Base-by-base conservation (phyloP, 1,284 basidiomycete species). In the Sporisorium graminicola region DNA sequence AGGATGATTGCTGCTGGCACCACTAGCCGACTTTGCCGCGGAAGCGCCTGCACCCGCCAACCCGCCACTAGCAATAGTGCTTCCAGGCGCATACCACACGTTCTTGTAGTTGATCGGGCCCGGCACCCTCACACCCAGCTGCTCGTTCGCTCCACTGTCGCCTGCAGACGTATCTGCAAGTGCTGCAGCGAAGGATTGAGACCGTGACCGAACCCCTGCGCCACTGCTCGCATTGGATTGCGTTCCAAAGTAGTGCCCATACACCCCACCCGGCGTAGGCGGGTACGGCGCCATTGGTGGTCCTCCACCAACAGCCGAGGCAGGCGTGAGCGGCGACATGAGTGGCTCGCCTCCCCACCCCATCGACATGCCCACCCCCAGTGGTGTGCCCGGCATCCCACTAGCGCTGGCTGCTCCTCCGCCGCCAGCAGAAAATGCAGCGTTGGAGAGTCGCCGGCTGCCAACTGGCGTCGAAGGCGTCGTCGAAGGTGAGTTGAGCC, bases 51-150 rank as follows among this genome's bases (percentile, higher is more conserved):
- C 46, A 18, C 47, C 57, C 27, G 62, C 58, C 22, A 70, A 52
- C 0, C 75, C 65, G 18, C 73, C 74, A 44, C 77, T 75, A 33
- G 60, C 71, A 7, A 65, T 70, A 16, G 71, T 69, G 20, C 74
- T 67, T 22, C 68, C 62, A 1, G 79, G 69, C 14, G 79, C 63
- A 35, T 80, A 80, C 79, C 79, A 80, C 1, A 73, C 67, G 20
- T 74, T 67, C 47, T 80, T 80, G 66, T 80, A 80, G 46, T 80
- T 78, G 20, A 80, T 74, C 10, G 74, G 58, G 4, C 71, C 71
- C 2, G 77, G 79, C 40, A 77, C 50, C 20, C 74, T 46, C n/a
- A 67, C 51, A 2, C 60, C 68, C 10, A 71, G 61, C 56, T 59
- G 55, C 16, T 70, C 73, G 12, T 31, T 6, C 10, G 56, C 63